Evolutionary conservation across 352 stramenopile genomes (phyloP).

Genomic region (Globisporangium orthogonon): DNA sequence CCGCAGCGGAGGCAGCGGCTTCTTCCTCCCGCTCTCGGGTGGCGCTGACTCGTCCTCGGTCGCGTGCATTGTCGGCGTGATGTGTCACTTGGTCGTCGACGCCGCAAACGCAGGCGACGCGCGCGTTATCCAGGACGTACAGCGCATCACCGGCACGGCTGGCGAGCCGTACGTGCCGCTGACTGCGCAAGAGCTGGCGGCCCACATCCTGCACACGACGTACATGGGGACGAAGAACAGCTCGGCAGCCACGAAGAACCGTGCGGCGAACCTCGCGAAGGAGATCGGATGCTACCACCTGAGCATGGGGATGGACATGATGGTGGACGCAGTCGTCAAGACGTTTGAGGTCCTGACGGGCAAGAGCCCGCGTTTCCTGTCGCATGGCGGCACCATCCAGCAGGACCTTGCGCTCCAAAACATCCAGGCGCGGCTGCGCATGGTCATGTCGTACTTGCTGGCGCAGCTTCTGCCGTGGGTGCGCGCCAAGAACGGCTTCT

Average conservation of each 20-base stretch:
- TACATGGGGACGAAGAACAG: slow-evolving; percentile 98
- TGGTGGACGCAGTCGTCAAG: slow-evolving; percentile 87
- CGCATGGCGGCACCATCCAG: slow-evolving; percentile 83
- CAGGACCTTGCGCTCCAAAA: slow-evolving; percentile 98
- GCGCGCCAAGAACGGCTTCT: slow-evolving; percentile 90
- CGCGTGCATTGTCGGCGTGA: slow-evolving; percentile 95
- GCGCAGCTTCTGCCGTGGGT: slow-evolving; percentile 98
- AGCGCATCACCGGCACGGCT: slow-evolving; percentile 68
- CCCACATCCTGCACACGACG: slow-evolving; percentile 93
- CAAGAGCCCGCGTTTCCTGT: slow-evolving; percentile 88
- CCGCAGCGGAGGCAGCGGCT: slow-evolving; percentile 77
- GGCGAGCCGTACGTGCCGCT: slow-evolving; percentile 48
- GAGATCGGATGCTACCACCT: slow-evolving; percentile 96
- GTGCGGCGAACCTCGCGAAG: slow-evolving; percentile 85
- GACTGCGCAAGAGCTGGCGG: slow-evolving; percentile 88
- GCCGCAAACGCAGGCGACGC: slow-evolving; percentile 74
- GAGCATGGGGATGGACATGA: slow-evolving; percentile 93
- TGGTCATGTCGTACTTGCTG: slow-evolving; percentile 98
- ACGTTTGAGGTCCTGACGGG: slow-evolving; percentile 77
- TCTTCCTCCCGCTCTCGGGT: slow-evolving; percentile 96
- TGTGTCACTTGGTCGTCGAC: slow-evolving; percentile 94
- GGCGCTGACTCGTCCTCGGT: slow-evolving; percentile 96
- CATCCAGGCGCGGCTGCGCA: slow-evolving; percentile 96
- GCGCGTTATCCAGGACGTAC: slow-evolving; percentile 82
- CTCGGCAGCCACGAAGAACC: slow-evolving; percentile 88